Conservation (phyloP, 2,329 filamentous ascomycete genomes). For the Fusarium chuoi region DNA sequence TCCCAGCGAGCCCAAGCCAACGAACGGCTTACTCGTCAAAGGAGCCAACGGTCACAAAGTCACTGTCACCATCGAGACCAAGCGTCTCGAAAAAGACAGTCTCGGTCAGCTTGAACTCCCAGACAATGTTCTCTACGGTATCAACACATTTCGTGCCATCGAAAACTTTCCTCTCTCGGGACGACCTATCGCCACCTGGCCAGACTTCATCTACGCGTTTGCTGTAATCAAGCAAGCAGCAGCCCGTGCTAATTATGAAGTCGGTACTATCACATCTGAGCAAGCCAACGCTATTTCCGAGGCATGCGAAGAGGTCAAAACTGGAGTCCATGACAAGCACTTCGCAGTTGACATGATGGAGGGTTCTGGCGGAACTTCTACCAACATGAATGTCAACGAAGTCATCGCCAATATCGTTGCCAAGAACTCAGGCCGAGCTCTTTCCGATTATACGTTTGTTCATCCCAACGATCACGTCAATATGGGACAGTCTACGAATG, state of each 20-base stretch:
- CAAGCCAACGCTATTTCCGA: not conserved
- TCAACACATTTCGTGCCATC: conserved; percentile 8
- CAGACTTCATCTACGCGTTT: not conserved
- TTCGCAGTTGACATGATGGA: conserved; percentile 11
- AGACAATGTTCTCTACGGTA: not conserved
- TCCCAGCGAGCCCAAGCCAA: not conserved
- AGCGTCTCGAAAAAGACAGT: conserved; percentile 4
- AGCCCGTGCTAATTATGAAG: conserved; percentile 1
- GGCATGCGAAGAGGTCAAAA: not conserved
- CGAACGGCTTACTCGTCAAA: not conserved
- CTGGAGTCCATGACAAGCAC: not conserved
- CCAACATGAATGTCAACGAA: conserved; percentile 12
- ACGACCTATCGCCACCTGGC: not conserved
- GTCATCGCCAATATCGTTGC: conserved; percentile 9
- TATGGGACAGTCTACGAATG: conserved; percentile 6
- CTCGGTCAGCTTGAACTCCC: conserved; percentile 2
- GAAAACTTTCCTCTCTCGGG: conserved; percentile 5
- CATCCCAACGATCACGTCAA: conserved; percentile 11
- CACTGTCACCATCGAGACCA: not conserved
- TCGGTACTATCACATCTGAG: not conserved
- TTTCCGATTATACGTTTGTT: not conserved
- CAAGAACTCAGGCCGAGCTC: not conserved
- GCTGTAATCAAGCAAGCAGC: conserved; percentile 4
- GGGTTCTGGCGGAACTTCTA: conserved; percentile 1
- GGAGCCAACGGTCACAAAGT: not conserved